Evolutionary conservation across 441 rosid species (phyloP).

Genomic region (Metrosideros polymorpha): DNA sequence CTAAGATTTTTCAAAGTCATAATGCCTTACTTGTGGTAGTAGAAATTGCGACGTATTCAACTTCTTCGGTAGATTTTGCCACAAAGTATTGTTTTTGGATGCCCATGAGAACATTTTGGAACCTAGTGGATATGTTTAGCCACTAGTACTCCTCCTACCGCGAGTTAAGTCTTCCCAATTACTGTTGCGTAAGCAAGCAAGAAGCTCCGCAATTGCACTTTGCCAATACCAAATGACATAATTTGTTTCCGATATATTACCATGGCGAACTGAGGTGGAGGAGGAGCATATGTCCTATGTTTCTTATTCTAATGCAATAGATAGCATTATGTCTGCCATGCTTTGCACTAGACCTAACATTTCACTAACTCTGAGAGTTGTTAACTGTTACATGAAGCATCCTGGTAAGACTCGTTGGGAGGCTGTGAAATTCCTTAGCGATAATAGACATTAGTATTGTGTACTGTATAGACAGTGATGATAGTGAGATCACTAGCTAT

Average conservation of each 20-base stretch:
- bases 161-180: accelerated
- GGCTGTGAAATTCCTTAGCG: background rate
- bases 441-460: background rate
- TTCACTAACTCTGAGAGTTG: background rate
- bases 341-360: background rate
- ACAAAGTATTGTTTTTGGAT: background rate
- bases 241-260: background rate
- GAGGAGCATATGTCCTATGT: background rate
- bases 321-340: background rate
- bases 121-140: background rate
- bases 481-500: background rate
- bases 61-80: background rate
- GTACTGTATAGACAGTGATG: background rate
- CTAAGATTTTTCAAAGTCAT: background rate
- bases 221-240: background rate
- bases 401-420: background rate
- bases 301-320: background rate
- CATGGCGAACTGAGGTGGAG: background rate
- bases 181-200: background rate
- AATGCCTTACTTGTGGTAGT: background rate
- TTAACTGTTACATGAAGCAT: background rate
- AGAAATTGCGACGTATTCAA: background rate
- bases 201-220: background rate
- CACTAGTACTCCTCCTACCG: background rate
- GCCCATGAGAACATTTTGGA: background rate